A percentile compares a stretch with the other conserved stretches of the same genome.
These are phyloP conservation scores for Fusarium circinatum DNA, from an alignment of 2,329 filamentous ascomycete species.

Conservation along the genomic window DNA sequence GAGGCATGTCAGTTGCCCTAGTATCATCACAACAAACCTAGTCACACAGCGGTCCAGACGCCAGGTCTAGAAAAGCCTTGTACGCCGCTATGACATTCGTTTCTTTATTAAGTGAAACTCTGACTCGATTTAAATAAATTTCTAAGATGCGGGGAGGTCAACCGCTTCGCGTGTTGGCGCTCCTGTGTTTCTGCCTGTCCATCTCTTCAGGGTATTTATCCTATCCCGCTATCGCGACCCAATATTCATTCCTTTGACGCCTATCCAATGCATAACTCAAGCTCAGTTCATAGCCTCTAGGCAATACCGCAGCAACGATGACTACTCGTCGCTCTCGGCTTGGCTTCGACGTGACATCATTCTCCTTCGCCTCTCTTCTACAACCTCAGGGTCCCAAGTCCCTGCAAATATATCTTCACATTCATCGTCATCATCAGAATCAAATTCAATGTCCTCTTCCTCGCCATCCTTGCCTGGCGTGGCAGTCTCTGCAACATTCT, in stretches of 20 bases:
- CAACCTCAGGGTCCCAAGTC: constrained; percentile 66
- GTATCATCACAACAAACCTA: not conserved
- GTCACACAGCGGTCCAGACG: not conserved
- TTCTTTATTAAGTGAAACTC: constrained; percentile 5
- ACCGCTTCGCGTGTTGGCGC: not conserved
- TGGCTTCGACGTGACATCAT: constrained; percentile 47
- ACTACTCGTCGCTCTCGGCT: constrained; percentile 20
- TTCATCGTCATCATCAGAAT: constrained; percentile 73
- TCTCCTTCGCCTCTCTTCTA: constrained; percentile 57
- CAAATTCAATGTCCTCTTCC: constrained; percentile 60
- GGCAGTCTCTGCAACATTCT: constrained; percentile 10
- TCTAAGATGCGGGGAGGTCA: constrained; percentile 4
- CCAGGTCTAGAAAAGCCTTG: not conserved
- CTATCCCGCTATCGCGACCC: constrained; percentile 3
- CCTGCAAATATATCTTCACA: constrained; percentile 74
- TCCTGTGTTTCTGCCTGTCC: constrained; percentile 15
- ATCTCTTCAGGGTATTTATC: constrained; percentile 35
- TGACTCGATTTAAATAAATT: constrained; percentile 7
- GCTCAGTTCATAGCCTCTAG: not conserved
- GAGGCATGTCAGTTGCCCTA: constrained; percentile 16
- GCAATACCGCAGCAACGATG: constrained; percentile 7
- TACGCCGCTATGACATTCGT: not conserved
- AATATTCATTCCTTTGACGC: constrained; percentile 35
- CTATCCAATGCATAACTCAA: constrained; percentile 22
- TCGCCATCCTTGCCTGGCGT: constrained; percentile 12